A percentile compares a stretch with the other conserved stretches of the same genome.
These are phyloP conservation scores for Claviceps cyperi DNA, from an alignment of 2,329 filamentous ascomycete genomes.

Conservation along the genomic window DNA sequence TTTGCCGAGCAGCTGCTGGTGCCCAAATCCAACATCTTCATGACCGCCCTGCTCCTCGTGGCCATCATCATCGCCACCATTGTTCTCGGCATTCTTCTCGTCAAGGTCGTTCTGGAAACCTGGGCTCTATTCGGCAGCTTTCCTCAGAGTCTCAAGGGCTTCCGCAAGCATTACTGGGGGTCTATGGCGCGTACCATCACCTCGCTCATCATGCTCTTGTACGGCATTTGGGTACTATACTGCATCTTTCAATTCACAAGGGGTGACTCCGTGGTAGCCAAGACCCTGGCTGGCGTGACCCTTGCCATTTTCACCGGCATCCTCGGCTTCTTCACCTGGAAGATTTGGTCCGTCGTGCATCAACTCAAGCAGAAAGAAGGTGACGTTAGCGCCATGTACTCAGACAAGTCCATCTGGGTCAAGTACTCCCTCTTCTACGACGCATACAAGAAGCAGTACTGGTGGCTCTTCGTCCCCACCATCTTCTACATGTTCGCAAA, in stretches of 20 bases:
- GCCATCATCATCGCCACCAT: slow-evolving; percentile 76
- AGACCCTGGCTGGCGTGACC: slow-evolving; percentile 67
- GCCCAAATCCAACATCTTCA: slow-evolving; percentile 82
- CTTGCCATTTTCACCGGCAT: slow-evolving; percentile 67
- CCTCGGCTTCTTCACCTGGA: slow-evolving; percentile 70
- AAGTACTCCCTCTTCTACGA: slow-evolving; percentile 98
- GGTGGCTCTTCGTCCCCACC: slow-evolving; percentile 88
- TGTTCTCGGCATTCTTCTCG: slow-evolving; percentile 69
- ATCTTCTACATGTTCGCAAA: slow-evolving; percentile 87
- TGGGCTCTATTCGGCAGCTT: slow-evolving; percentile 88
- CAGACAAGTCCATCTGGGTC: slow-evolving; percentile 80
- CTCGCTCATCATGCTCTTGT: slow-evolving; percentile 77
- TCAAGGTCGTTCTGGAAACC: slow-evolving; percentile 81
- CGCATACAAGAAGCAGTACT: slow-evolving; percentile 83
- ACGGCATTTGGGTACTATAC: slow-evolving; percentile 90
- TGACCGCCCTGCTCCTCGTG: slow-evolving; percentile 83
- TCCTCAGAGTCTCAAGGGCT: slow-evolving; percentile 62
- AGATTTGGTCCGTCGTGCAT: slow-evolving; percentile 64
- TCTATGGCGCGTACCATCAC: slow-evolving; percentile 80
- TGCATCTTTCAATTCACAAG: slow-evolving; percentile 91
- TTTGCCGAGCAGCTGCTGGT: slow-evolving; percentile 76
- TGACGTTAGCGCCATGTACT: slow-evolving; percentile 58
- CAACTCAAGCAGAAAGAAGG: slow-evolving; percentile 64
- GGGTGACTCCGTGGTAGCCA: slow-evolving; percentile 90
- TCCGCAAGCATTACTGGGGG: slow-evolving; percentile 95